Conservation (phyloP, 2,329 filamentous ascomycete species). For the Cytospora piceicola region DNA sequence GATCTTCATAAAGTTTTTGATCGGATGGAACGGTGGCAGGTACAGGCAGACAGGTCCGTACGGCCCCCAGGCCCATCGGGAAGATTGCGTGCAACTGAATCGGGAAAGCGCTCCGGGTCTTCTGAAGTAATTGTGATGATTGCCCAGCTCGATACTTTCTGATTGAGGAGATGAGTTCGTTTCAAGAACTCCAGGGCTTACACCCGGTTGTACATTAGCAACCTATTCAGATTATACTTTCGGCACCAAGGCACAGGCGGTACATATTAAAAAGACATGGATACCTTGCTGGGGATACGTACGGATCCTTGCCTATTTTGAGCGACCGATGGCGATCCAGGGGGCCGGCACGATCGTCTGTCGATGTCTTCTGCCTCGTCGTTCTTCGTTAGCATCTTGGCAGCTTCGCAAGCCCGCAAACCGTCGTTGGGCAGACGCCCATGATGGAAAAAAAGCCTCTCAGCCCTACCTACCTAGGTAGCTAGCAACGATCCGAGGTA, state of each 20-base stretch:
- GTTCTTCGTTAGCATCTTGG: not conserved
- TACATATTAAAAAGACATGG: not conserved
- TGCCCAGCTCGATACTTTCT: not conserved
- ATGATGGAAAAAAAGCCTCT: not conserved
- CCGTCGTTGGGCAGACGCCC: not conserved
- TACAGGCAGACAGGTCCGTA: not conserved
- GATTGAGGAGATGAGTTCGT: not conserved
- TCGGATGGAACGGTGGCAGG: not conserved
- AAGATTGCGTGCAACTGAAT: not conserved
- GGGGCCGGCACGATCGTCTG: not conserved
- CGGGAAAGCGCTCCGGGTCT: not conserved
- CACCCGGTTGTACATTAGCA: not conserved
- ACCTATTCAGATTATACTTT: not conserved
- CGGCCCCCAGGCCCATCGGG: not conserved
- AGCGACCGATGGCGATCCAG: slow-evolving; percentile 1
- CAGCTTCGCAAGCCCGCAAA: not conserved
- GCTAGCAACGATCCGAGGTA: not conserved
- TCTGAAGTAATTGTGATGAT: not conserved
- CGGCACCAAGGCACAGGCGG: not conserved
- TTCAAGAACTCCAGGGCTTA: too few species aligned
- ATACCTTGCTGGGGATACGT: not conserved
- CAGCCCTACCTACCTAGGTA: not conserved
- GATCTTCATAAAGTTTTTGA: slow-evolving; percentile 2
- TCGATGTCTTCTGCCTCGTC: not conserved
- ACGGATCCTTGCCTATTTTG: not conserved